Evolutionary conservation across 2,329 filamentous ascomycete genomes (phyloP).

Genomic region (Metarhizium guizhouense): DNA sequence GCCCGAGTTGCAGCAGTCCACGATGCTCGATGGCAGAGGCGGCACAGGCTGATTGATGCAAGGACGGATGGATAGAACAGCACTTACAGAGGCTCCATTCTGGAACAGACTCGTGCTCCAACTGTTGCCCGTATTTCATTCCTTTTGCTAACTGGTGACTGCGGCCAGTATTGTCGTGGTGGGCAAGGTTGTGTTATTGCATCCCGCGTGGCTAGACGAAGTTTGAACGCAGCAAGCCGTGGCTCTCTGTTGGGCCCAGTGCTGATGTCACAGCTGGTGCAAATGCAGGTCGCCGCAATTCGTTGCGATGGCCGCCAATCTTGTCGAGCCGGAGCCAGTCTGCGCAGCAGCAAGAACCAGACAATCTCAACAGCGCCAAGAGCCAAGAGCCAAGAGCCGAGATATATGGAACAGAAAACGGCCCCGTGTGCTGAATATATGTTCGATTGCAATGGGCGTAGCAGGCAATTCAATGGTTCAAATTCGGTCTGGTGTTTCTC

Average conservation of each 20-base stretch:
- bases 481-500: not conserved
- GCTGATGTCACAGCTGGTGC: no score
- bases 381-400: no score
- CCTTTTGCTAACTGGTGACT: slow-evolving; percentile 1
- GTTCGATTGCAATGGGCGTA: no score
- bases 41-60: not conserved
- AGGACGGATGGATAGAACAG: not conserved
- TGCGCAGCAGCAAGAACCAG: no score
- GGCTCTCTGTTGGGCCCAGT: not conserved
- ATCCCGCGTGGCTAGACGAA: not conserved
- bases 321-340: no score
- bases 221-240: not conserved
- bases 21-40: not conserved
- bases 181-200: not conserved
- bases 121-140: slow-evolving; percentile 40
- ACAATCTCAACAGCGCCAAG: no score
- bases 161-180: not conserved
- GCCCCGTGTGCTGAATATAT: no score
- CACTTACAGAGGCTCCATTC: slow-evolving; percentile 68
- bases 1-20: not conserved
- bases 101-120: slow-evolving; percentile 68
- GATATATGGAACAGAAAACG: no score
- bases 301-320: no score
- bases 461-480: not conserved
- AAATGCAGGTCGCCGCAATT: no score